Evolutionary conservation across 2,329 filamentous ascomycete species (phyloP), one percentile per base, ranked within the genome.

Genomic region (Eurotiales sp.): DNA sequence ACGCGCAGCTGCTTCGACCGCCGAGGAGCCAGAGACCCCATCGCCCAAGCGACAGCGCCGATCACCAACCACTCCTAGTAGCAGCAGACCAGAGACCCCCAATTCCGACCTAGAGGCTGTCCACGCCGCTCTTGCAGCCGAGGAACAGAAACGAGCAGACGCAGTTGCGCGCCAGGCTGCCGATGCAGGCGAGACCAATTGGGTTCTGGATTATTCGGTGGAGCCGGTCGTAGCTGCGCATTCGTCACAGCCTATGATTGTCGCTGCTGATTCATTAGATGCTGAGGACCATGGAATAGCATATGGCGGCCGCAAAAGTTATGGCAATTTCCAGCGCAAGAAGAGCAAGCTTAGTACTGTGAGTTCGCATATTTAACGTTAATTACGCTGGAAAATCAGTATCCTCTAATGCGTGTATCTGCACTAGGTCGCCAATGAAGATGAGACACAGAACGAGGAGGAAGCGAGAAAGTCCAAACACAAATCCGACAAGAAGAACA

Each of bases 1-100:
- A 76, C 83, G 91, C 62, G 87, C 88, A 56, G 86, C 84, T 45
- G 83, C 85, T 45, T 81, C 85, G 21, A 73, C 54, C 67, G 77
- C 44, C 69, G 77, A 83, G 52, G 71, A 80, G 14, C 50, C 52
- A 21, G 52, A 59, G 17, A 53, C 60, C 1, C 65, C 64, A 1
- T 62, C 61, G 2, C 59, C 69, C 1, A 74, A 74, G 51, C 68
- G 71, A 23, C 63, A 60, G 11, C 65, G 68, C 53, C 36, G 65
- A 7, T 71, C 68, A 1, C 60, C 56, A 4, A 55, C 62, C 23
- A 56, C 52, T 17, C 58, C n/a, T n/a, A n/a, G n/a, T n/a, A n/a
- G n/a, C n/a, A n/a, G n/a, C 25, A 27, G 56, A 37, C 58, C 59
- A 11, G 40, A 55, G 4, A 61, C 64, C 8, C 62, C 59, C 6